Evolutionary conservation across 192 early-diverging fungal genomes (phyloP).

Genomic region (Gonapodya sp.): DNA sequence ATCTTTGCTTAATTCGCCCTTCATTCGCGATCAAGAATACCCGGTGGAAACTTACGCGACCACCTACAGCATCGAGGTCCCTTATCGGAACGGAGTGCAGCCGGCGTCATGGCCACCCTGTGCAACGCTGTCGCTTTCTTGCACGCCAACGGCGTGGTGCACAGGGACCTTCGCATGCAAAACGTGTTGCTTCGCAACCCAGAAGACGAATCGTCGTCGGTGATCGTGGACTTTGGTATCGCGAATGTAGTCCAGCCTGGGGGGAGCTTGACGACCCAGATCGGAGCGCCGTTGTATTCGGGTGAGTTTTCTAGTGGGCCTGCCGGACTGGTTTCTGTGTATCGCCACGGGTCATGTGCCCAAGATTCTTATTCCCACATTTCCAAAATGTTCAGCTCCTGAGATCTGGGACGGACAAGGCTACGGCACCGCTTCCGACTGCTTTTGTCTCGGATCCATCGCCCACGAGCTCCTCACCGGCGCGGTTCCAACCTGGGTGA

Average conservation of each 20-base stretch:
- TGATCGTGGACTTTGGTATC: conserved; percentile 9
- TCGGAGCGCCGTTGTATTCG: neutral
- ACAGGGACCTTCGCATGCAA: neutral
- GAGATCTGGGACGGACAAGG: conserved; percentile 1
- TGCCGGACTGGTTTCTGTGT: too few species aligned
- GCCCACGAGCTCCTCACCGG: neutral
- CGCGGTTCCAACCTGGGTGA: neutral
- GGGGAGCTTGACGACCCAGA: neutral
- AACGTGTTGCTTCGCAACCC: neutral
- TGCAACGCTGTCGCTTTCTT: conserved; percentile 10
- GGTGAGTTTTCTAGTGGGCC: too few species aligned
- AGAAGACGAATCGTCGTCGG: neutral
- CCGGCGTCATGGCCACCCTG: neutral
- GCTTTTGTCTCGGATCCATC: neutral
- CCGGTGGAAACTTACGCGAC: neutral
- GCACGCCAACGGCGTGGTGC: neutral
- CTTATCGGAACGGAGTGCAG: neutral
- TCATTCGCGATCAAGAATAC: too few species aligned
- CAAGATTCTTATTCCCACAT: too few species aligned
- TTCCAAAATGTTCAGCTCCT: too few species aligned
- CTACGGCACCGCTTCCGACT: neutral
- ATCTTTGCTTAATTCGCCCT: too few species aligned
- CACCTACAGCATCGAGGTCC: neutral
- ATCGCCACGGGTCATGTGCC: too few species aligned
- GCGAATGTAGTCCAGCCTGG: neutral